These are phyloP conservation scores for Clonostachys rhizophaga DNA, from an alignment of 2,329 filamentous ascomycete genomes.

Conservation along the genomic window DNA sequence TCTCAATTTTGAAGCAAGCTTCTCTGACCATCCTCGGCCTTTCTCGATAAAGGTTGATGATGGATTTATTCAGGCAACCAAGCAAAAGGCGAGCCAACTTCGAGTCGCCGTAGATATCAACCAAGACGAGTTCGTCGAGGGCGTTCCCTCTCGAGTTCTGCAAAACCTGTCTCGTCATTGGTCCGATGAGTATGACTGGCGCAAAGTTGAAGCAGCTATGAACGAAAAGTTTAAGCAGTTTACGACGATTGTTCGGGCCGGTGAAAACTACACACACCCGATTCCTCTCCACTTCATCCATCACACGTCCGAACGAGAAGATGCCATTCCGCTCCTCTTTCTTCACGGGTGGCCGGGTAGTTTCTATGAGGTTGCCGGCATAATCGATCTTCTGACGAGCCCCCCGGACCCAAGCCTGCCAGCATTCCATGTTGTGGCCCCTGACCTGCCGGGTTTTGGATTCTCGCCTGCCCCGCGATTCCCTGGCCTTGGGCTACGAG, in stretches of 20 bases:
- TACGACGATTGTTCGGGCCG: neutral
- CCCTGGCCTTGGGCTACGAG: slow-evolving; percentile 4
- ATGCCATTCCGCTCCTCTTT: slow-evolving; percentile 33
- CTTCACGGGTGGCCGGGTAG: slow-evolving; percentile 37
- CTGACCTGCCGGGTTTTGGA: slow-evolving; percentile 35
- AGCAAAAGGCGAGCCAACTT: neutral
- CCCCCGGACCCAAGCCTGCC: slow-evolving; percentile 15
- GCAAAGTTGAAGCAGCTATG: neutral
- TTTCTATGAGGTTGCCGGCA: slow-evolving; percentile 27
- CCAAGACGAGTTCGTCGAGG: neutral
- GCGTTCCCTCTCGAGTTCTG: neutral
- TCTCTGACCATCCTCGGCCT: neutral
- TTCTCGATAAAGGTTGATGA: slow-evolving; percentile 1
- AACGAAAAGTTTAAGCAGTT: slow-evolving; percentile 1
- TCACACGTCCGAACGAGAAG: neutral
- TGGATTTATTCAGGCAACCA: neutral
- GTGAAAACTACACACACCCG: neutral
- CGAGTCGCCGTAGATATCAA: neutral
- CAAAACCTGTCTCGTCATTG: neutral
- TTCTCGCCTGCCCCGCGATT: slow-evolving; percentile 24
- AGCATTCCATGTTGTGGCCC: slow-evolving; percentile 41
- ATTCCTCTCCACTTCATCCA: slow-evolving; percentile 3
- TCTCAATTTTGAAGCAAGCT: neutral
- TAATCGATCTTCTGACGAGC: slow-evolving; percentile 23
- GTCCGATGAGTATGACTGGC: slow-evolving; percentile 1